Percentiles rank a stretch among this genome's conserved stretches.
These are phyloP conservation scores for Ogataea philodendri DNA, from an alignment of 805 yeast genomes.

Conservation along the genomic window DNA sequence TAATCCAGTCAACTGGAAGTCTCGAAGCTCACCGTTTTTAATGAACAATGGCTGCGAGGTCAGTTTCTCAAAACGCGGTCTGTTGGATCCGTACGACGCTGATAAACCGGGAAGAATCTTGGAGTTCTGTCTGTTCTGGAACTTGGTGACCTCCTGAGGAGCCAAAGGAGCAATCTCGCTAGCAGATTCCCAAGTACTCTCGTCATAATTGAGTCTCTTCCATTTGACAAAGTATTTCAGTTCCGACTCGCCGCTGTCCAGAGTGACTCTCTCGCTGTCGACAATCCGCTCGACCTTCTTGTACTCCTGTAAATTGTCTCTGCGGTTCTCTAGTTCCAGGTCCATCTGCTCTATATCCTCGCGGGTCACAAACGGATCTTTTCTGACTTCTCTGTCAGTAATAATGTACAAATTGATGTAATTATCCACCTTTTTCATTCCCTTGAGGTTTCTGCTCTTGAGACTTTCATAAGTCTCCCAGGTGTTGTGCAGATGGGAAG, in stretches of 20 bases:
- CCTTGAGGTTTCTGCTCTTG: constrained; percentile 51
- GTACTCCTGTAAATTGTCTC: constrained; percentile 81
- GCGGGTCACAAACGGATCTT: constrained; percentile 77
- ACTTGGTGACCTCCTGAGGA: constrained; percentile 79
- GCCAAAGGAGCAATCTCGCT: constrained; percentile 79
- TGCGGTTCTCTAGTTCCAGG: constrained; percentile 77
- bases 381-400: constrained; percentile 70
- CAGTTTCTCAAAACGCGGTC: constrained; percentile 90
- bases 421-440: constrained; percentile 84
- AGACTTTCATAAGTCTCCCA: constrained; percentile 74
- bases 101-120: constrained; percentile 81
- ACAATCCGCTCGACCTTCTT: constrained; percentile 88
- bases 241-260: constrained; percentile 61
- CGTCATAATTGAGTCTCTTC: constrained; percentile 91
- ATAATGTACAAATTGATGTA: constrained; percentile 77
- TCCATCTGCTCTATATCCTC: constrained; percentile 95
- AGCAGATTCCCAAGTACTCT: constrained; percentile 96
- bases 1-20: constrained; percentile 95
- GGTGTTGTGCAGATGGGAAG: constrained; percentile 90
- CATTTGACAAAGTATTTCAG: constrained; percentile 88
- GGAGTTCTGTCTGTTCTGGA: constrained; percentile 76
- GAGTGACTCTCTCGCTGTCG: constrained; percentile 69
- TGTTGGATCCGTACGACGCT: constrained; percentile 65
- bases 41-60: constrained; percentile 84
- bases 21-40: constrained; percentile 88